Evolutionary conservation across 768 basidiomycete species (phyloP).

Genomic region (Sporobolomyces pararoseus): DNA sequence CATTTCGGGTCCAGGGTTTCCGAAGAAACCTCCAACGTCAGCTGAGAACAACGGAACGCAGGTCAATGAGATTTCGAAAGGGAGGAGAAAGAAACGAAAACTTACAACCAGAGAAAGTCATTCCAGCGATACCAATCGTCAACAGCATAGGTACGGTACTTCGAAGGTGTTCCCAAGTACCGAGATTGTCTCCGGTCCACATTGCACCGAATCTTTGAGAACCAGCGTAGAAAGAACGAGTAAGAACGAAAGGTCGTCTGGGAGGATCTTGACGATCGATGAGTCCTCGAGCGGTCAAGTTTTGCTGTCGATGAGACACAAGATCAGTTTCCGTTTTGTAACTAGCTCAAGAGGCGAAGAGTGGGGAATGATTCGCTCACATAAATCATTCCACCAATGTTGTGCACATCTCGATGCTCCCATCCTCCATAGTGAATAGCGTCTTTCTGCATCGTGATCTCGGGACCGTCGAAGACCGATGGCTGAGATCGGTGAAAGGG

Average conservation of each 20-base stretch:
- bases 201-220: slow-evolving; percentile 94
- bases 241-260: slow-evolving; percentile 88
- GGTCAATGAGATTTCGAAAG: background rate
- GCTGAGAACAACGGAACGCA: slow-evolving; percentile 55
- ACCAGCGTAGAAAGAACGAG: slow-evolving; percentile 89
- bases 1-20: slow-evolving; percentile 90
- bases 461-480: slow-evolving; percentile 97
- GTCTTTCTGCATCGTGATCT: slow-evolving; percentile 77
- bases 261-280: slow-evolving; percentile 67
- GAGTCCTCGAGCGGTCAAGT: slow-evolving; percentile 76
- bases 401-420: slow-evolving; percentile 97
- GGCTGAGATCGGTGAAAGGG: slow-evolving; percentile 57
- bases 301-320: slow-evolving; percentile 58
- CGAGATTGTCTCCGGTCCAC: slow-evolving; percentile 98
- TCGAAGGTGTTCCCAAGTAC: slow-evolving; percentile 96
- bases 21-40: slow-evolving; percentile 98
- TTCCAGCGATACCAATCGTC: slow-evolving; percentile 78
- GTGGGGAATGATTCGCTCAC: slow-evolving; percentile 44
- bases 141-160: slow-evolving; percentile 91
- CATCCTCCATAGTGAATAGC: slow-evolving; percentile 85
- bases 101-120: slow-evolving; percentile 87
- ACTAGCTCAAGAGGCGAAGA: background rate
- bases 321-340: background rate
- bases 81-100: slow-evolving; percentile 16
- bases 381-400: slow-evolving; percentile 91